Percentiles rank a stretch among this genome's conserved stretches.
Conservation (phyloP, 305 asterid genomes). For the Solanum hybrid region DNA sequence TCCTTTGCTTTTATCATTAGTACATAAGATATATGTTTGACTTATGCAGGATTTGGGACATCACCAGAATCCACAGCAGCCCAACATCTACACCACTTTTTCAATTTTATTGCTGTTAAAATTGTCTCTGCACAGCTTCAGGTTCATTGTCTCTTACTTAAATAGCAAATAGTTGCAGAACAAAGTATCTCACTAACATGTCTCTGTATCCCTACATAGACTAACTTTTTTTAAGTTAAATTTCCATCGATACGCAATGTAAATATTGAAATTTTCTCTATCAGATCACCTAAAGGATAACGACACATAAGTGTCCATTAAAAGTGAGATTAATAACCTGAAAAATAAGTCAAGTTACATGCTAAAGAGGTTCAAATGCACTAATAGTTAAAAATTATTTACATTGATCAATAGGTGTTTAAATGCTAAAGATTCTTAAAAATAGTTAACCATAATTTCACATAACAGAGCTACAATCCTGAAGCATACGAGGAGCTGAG, state of each 20-base stretch:
- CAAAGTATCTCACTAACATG: neutral
- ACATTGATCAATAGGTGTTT: neutral
- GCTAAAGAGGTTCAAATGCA: neutral
- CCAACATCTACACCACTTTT: conserved; percentile 66
- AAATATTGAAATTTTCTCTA: neutral
- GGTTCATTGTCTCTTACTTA: conserved; percentile 29
- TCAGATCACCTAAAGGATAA: neutral
- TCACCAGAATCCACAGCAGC: conserved; percentile 86
- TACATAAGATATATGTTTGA: neutral
- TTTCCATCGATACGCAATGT: neutral
- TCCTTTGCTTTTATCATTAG: neutral
- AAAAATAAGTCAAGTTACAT: neutral
- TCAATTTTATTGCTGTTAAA: conserved; percentile 66
- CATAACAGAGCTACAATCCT: conserved; percentile 67
- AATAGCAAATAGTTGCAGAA: neutral
- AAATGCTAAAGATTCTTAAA: neutral
- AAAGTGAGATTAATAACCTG: neutral
- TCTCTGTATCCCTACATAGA: neutral
- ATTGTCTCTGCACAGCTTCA: conserved; percentile 68
- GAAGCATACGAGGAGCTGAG: conserved; percentile 67
- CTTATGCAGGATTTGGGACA: conserved; percentile 61
- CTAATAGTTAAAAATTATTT: neutral
- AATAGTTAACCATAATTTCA: conserved; percentile 5
- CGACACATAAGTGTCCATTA: neutral
- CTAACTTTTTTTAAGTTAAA: neutral